phyloP scores from a whole-genome alignment of 75 land plant species.

The Sequoiadendron giganteum region DNA sequence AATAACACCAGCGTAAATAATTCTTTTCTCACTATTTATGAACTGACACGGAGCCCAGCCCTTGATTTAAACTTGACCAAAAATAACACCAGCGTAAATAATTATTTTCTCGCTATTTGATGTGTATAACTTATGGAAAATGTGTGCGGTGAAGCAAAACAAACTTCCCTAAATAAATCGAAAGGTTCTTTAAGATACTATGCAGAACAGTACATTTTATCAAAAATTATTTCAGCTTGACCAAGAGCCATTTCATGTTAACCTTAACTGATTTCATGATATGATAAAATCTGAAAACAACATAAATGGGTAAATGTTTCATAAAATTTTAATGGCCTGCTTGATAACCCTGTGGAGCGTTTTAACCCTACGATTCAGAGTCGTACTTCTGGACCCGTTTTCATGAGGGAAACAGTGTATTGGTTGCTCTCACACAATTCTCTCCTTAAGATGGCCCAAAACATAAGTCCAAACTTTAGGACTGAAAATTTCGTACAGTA shows the following conservation, averaged over 20 bases:
- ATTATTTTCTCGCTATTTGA: neutral
- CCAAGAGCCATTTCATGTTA: neutral
- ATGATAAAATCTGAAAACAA: too few species aligned
- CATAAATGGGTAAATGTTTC: too few species aligned
- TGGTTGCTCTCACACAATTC: too few species aligned
- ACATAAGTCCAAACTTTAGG: too few species aligned
- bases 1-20: neutral
- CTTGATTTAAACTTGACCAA: neutral
- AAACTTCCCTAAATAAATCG: neutral
- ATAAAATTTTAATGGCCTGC: too few species aligned
- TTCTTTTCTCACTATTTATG: neutral
- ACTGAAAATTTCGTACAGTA: too few species aligned
- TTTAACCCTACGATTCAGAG: too few species aligned
- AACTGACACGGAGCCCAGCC: too few species aligned
- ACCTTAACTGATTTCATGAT: neutral
- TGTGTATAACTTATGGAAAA: neutral
- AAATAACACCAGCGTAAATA: neutral
- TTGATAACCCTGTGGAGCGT: too few species aligned
- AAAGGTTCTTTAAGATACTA: neutral
- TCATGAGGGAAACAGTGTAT: too few species aligned
- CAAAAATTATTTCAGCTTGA: neutral
- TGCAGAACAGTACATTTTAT: neutral
- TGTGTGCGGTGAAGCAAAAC: neutral
- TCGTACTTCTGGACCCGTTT: too few species aligned
- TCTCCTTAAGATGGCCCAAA: too few species aligned